Conservation (phyloP, 768 basidiomycete species). For the Obba rivulosa region DNA sequence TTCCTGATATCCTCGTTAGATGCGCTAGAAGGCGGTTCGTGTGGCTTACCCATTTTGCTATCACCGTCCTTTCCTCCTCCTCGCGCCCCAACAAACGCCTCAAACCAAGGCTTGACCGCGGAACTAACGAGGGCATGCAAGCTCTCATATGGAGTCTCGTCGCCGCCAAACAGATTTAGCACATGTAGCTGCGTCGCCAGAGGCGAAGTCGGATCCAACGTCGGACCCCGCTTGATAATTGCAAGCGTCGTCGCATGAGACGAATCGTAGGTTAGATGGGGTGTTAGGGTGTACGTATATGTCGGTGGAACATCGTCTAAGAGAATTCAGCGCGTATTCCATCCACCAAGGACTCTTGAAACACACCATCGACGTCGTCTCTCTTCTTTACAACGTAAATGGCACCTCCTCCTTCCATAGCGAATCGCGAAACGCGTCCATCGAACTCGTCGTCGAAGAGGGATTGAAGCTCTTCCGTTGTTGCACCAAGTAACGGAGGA, state of each 20-base stretch:
- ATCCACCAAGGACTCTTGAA: neutral
- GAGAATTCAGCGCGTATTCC: neutral
- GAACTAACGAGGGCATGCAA: conserved; percentile 92
- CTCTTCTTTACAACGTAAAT: conserved; percentile 79
- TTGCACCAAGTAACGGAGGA: conserved; percentile 78
- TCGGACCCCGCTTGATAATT: conserved; percentile 87
- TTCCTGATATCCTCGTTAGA: conserved; percentile 39
- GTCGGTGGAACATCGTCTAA: conserved; percentile 63
- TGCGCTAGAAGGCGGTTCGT: conserved; percentile 1
- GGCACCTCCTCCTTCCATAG: conserved; percentile 67
- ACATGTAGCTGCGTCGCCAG: conserved; percentile 86
- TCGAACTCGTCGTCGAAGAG: conserved; percentile 71
- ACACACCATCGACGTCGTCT: conserved; percentile 69
- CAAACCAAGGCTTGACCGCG: conserved; percentile 97
- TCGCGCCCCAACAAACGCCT: conserved; percentile 89
- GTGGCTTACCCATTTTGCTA: conserved; percentile 67
- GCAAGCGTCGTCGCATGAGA: conserved; percentile 83
- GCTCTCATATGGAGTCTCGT: conserved; percentile 91
- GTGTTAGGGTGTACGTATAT: conserved; percentile 61
- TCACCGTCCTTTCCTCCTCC: conserved; percentile 72
- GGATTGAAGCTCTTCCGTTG: conserved; percentile 55
- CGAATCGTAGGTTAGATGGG: conserved; percentile 75
- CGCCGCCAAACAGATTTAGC: conserved; percentile 84
- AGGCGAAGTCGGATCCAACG: conserved; percentile 74
- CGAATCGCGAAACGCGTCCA: conserved; percentile 71